Percentiles rank a stretch among this genome's conserved stretches.
Conservation (phyloP, 805 yeast species). For the Candida railenensis region DNA sequence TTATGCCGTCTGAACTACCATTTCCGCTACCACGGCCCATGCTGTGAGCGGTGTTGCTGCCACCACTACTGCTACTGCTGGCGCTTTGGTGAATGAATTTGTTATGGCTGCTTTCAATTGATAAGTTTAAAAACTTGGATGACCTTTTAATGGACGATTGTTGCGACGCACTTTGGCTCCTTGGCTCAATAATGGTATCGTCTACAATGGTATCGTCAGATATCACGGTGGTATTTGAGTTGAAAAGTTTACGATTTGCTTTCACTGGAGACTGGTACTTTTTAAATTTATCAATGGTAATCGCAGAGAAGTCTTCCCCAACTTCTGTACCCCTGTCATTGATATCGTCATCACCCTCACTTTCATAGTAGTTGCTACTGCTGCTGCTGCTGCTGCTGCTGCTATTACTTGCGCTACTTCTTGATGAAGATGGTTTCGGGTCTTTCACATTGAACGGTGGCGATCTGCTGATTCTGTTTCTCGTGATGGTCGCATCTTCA, state of each 20-base stretch:
- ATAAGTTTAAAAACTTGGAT: slow-evolving; percentile 39
- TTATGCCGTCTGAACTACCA: background rate
- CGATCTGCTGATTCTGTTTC: slow-evolving; percentile 33
- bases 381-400: too few relatives aligned
- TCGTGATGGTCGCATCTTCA: slow-evolving; percentile 16
- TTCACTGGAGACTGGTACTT: background rate
- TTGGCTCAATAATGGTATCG: slow-evolving; percentile 5
- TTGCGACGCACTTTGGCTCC: slow-evolving; percentile 11
- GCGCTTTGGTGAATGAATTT: slow-evolving; percentile 5
- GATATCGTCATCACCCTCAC: slow-evolving; percentile 4
- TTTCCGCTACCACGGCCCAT: background rate
- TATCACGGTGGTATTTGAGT: slow-evolving; percentile 2
- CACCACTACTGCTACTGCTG: slow-evolving; percentile 1
- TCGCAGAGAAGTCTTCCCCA: background rate
- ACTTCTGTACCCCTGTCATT: slow-evolving; percentile 8
- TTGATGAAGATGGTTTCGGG: background rate
- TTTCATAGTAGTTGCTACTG: background rate
- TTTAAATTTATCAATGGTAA: background rate
- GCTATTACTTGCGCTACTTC: too few relatives aligned
- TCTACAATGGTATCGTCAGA: slow-evolving; percentile 9
- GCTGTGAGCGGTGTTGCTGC: background rate
- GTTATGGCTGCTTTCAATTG: slow-evolving; percentile 27
- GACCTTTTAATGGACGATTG: slow-evolving; percentile 37
- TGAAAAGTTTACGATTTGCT: background rate
- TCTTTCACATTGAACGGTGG: slow-evolving; percentile 42